phyloP scores from a whole-genome alignment of 2,329 filamentous ascomycete species.

The Alternaria sp. region DNA sequence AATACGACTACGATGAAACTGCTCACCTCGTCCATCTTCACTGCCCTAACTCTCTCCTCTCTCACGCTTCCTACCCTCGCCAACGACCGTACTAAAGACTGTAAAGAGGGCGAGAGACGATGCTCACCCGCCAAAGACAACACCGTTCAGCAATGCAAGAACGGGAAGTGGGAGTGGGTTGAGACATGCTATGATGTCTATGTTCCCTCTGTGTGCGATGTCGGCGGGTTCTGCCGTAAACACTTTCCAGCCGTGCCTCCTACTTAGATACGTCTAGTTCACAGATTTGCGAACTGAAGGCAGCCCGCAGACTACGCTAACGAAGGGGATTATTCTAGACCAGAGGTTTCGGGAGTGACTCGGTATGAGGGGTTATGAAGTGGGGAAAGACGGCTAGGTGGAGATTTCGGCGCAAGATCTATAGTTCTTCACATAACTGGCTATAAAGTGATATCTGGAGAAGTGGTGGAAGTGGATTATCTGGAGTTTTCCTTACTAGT shows the following conservation, averaged over 20 bases:
- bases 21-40: not conserved
- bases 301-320: fast-evolving
- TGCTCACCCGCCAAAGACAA: not conserved
- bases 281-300: fast-evolving
- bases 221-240: not conserved
- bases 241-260: not conserved
- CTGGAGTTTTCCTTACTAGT: fast-evolving
- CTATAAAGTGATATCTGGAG: fast-evolving
- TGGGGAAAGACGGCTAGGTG: not conserved
- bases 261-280: too few species aligned
- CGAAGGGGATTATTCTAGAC: fast-evolving
- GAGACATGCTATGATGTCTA: not conserved
- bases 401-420: fast-evolving
- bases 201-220: not conserved
- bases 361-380: not conserved
- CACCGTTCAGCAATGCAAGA: not conserved
- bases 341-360: fast-evolving
- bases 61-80: not conserved
- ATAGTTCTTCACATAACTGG: not conserved
- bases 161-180: not conserved
- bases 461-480: fast-evolving
- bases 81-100: not conserved
- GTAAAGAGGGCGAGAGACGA: not conserved
- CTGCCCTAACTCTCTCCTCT: not conserved
- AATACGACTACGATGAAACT: not conserved